Conservation (phyloP, 257 asterid genomes). For the Lycium barbarum region DNA sequence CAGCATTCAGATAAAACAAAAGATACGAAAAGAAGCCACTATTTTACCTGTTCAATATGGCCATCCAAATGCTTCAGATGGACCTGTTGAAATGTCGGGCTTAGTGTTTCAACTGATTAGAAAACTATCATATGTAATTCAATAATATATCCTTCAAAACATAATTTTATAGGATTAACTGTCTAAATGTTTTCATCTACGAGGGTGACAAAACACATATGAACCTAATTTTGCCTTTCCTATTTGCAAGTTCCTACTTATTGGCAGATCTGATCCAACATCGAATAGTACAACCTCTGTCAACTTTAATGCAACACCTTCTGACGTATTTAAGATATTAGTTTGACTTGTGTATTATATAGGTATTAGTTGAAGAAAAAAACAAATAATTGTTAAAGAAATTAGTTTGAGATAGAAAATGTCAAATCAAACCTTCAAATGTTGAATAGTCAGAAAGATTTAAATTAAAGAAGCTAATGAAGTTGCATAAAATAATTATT, state of each 20-base stretch:
- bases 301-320: not conserved
- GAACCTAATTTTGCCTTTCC: not conserved
- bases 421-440: not conserved
- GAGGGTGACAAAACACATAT: not conserved
- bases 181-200: not conserved
- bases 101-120: slow-evolving; percentile 25
- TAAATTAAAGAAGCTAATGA: not conserved
- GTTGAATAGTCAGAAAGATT: not conserved
- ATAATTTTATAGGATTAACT: slow-evolving; percentile 18
- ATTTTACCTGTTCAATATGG: slow-evolving; percentile 89
- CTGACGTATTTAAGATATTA: not conserved
- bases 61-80: slow-evolving; percentile 99
- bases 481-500: not conserved
- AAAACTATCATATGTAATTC: not conserved
- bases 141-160: not conserved
- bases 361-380: slow-evolving; percentile 6
- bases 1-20: slow-evolving; percentile 37
- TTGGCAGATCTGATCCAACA: not conserved
- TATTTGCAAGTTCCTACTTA: not conserved
- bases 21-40: slow-evolving; percentile 33
- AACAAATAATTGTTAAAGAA: not conserved
- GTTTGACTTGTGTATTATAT: not conserved
- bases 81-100: slow-evolving; percentile 57
- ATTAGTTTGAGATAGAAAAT: slow-evolving; percentile 4
- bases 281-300: not conserved